A percentile compares a stretch with the other conserved stretches of the same genome.
Evolutionary conservation across 1,284 basidiomycete species (phyloP).

Genomic region (Xanthoconium separans): DNA sequence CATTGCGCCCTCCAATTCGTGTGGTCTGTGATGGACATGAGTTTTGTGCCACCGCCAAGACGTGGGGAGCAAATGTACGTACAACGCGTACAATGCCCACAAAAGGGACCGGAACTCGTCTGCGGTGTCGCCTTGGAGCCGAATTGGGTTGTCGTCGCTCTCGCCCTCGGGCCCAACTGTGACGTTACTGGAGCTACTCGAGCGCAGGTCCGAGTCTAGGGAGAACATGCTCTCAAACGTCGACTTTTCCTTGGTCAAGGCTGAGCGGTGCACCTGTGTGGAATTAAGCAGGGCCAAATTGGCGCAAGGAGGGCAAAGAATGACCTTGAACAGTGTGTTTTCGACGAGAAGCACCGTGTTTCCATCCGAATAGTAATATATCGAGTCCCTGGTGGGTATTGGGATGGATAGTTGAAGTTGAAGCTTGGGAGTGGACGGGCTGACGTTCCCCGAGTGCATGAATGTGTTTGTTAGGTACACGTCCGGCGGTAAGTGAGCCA

Average conservation of each 20-base stretch:
- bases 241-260: slow-evolving; percentile 49
- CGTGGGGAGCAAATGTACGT: slow-evolving; percentile 27
- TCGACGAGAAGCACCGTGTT: slow-evolving; percentile 49
- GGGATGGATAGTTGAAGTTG: slow-evolving; percentile 34
- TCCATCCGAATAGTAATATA: slow-evolving; percentile 39
- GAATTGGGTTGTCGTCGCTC: slow-evolving; percentile 48
- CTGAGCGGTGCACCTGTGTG: slow-evolving; percentile 48
- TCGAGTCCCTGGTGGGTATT: slow-evolving; percentile 31
- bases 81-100: slow-evolving; percentile 51
- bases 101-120: slow-evolving; percentile 48
- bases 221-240: slow-evolving; percentile 55
- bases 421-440: slow-evolving; percentile 34
- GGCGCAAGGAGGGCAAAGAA: slow-evolving; percentile 7
- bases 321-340: slow-evolving; percentile 48
- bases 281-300: slow-evolving; percentile 8
- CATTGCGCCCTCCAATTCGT: slow-evolving; percentile 45
- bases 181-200: slow-evolving; percentile 17
- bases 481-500: slow-evolving; percentile 32
- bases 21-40: slow-evolving; percentile 36
- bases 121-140: slow-evolving; percentile 46
- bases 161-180: slow-evolving; percentile 40
- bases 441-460: slow-evolving; percentile 33
- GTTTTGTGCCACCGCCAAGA: slow-evolving; percentile 4
- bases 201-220: slow-evolving; percentile 37
- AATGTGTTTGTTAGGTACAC: slow-evolving; percentile 33